Conservation (phyloP, 306 rosid genomes). For the Canavalia ensiformis region DNA sequence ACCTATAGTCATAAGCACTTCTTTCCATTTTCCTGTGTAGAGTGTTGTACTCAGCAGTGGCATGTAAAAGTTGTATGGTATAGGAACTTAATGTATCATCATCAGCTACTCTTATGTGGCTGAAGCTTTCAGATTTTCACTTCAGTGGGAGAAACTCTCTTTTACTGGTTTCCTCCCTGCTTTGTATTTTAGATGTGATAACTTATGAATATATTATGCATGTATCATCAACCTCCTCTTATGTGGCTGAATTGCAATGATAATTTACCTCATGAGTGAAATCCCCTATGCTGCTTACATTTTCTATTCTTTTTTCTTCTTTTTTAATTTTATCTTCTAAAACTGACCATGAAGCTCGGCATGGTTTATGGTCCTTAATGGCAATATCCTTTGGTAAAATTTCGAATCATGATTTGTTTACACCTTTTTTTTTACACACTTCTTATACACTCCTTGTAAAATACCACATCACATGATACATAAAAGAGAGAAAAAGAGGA, state of each 20-base stretch:
- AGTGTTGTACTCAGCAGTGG: conserved; percentile 41
- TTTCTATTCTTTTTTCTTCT: background rate
- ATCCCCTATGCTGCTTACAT: background rate
- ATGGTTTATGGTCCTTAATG: background rate
- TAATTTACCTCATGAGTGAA: conserved; percentile 34
- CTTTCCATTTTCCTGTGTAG: conserved; percentile 52
- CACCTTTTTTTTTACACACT: background rate
- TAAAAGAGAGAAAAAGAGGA: background rate
- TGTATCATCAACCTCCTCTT: conserved; percentile 30
- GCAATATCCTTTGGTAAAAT: background rate
- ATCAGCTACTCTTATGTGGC: conserved; percentile 47
- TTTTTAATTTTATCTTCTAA: background rate
- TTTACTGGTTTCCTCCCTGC: conserved; percentile 41
- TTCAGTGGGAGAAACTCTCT: conserved; percentile 47
- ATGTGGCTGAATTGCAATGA: conserved; percentile 41
- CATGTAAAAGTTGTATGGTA: conserved; percentile 49
- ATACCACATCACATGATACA: background rate
- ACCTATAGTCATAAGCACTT: conserved; percentile 48
- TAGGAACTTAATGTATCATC: conserved; percentile 38
- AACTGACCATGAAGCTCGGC: background rate
- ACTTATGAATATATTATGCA: background rate
- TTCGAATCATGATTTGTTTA: background rate
- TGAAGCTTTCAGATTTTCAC: conserved; percentile 41
- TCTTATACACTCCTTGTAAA: background rate
- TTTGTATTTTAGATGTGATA: conserved; percentile 27